Evolutionary conservation across 805 yeast genomes (phyloP).

Genomic region (Millerozyma acaciae): DNA sequence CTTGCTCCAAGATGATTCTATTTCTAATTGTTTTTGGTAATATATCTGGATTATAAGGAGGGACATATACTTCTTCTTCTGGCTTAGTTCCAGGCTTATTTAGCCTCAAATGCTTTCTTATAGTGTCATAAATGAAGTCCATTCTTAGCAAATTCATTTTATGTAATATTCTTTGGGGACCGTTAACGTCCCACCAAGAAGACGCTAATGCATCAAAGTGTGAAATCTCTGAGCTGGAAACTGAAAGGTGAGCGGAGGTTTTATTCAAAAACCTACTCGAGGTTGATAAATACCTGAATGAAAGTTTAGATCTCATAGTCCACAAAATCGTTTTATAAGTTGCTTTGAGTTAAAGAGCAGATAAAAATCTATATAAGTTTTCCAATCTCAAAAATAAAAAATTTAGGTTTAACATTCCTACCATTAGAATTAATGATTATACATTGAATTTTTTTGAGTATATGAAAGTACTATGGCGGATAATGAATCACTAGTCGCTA

Average conservation of each 20-base stretch:
- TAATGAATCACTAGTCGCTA: slow-evolving; percentile 62
- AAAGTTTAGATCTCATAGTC: neutral
- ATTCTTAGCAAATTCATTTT: slow-evolving; percentile 88
- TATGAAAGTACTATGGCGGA: slow-evolving; percentile 10
- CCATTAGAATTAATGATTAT: too few relatives aligned
- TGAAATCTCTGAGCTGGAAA: slow-evolving; percentile 59
- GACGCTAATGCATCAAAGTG: slow-evolving; percentile 86
- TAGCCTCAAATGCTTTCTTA: slow-evolving; percentile 42
- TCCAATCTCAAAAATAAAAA: too few relatives aligned
- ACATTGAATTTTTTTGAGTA: neutral
- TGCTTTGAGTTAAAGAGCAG: too few relatives aligned
- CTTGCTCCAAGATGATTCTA: slow-evolving; percentile 49
- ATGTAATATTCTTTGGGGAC: slow-evolving; percentile 90
- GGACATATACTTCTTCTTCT: slow-evolving; percentile 58
- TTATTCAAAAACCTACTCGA: neutral
- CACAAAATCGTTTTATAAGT: too few relatives aligned
- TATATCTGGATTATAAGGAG: slow-evolving; percentile 69
- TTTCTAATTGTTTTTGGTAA: slow-evolving; percentile 55
- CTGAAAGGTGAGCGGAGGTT: slow-evolving; percentile 26
- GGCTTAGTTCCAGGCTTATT: slow-evolving; percentile 25
- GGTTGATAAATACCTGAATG: neutral
- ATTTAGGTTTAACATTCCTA: too few relatives aligned
- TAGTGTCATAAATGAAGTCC: slow-evolving; percentile 74
- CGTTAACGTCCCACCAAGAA: slow-evolving; percentile 98
- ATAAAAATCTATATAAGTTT: too few relatives aligned